Percentiles rank a stretch among this genome's conserved stretches.
These are phyloP conservation scores for Leccinum boreale DNA, from an alignment of 768 basidiomycete genomes.

Conservation along the genomic window DNA sequence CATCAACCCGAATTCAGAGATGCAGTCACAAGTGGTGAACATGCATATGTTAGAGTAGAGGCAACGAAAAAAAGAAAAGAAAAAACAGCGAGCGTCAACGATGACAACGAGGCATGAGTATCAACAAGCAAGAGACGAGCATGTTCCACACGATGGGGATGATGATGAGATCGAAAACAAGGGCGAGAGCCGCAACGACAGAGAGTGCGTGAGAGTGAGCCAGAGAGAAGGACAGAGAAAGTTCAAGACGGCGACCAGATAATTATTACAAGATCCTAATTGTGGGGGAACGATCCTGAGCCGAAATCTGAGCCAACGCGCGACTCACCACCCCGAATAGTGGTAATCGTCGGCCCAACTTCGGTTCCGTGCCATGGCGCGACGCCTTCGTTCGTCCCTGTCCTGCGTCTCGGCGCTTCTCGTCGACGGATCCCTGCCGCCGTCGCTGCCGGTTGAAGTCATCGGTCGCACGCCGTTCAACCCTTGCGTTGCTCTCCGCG, in stretches of 20 bases:
- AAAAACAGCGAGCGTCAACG: constrained; percentile 11
- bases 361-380: constrained; percentile 54
- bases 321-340: constrained; percentile 56
- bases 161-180: constrained; percentile 15
- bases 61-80: constrained; percentile 1
- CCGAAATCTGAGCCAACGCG: background rate
- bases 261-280: background rate
- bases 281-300: background rate
- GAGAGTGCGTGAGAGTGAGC: background rate
- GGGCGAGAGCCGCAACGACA: constrained; percentile 14
- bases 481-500: constrained; percentile 28
- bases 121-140: constrained; percentile 19
- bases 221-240: background rate
- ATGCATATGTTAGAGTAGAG: constrained; percentile 17
- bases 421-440: constrained; percentile 8
- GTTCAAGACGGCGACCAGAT: background rate
- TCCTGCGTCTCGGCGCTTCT: constrained; percentile 30
- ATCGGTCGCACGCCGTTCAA: constrained; percentile 33
- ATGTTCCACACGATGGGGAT: constrained; percentile 15
- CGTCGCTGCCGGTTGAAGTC: constrained; percentile 29
- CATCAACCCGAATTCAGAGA: constrained; percentile 10
- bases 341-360: constrained; percentile 73
- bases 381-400: constrained; percentile 40
- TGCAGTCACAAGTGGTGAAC: constrained; percentile 6
- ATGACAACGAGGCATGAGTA: constrained; percentile 8